Conservation (phyloP, 1,284 basidiomycete species). For the Puccinia coronata region DNA sequence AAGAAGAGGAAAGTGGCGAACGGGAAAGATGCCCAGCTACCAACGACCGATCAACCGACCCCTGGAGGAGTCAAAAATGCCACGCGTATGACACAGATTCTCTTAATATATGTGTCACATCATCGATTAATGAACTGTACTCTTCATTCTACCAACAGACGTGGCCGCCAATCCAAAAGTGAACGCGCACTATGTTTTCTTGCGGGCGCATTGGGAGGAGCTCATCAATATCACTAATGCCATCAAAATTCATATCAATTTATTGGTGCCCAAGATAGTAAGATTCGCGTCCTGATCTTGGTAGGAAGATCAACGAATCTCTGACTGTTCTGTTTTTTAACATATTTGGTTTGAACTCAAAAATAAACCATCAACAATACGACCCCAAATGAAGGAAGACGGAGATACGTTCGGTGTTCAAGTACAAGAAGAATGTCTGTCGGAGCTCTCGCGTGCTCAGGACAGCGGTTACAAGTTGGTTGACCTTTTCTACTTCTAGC, state of each 20-base stretch:
- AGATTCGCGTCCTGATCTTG: not conserved
- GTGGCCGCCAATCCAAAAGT: constrained; percentile 37
- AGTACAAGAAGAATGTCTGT: constrained; percentile 48
- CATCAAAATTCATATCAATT: constrained; percentile 47
- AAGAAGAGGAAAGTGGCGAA: constrained; percentile 46
- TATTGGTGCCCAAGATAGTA: constrained; percentile 47
- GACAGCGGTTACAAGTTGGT: constrained; percentile 44
- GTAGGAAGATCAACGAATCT: not conserved
- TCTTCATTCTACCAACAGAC: not conserved
- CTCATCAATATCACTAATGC: constrained; percentile 40
- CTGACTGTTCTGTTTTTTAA: not conserved
- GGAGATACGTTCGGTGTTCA: constrained; percentile 45
- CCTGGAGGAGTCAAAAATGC: constrained; percentile 41
- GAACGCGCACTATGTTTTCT: constrained; percentile 40
- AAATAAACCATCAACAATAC: not conserved
- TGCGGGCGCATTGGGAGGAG: constrained; percentile 46
- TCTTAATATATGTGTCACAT: not conserved
- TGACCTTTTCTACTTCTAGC: not conserved
- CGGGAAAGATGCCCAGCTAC: constrained; percentile 36
- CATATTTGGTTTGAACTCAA: not conserved
- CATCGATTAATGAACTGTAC: not conserved
- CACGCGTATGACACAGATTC: constrained; percentile 7
- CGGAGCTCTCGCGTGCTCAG: constrained; percentile 45
- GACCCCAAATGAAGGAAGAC: constrained; percentile 34
- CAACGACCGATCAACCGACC: constrained; percentile 4